Evolutionary conservation across 2,329 filamentous ascomycete genomes (phyloP).

Genomic region (Xylariomycetidae sp.): DNA sequence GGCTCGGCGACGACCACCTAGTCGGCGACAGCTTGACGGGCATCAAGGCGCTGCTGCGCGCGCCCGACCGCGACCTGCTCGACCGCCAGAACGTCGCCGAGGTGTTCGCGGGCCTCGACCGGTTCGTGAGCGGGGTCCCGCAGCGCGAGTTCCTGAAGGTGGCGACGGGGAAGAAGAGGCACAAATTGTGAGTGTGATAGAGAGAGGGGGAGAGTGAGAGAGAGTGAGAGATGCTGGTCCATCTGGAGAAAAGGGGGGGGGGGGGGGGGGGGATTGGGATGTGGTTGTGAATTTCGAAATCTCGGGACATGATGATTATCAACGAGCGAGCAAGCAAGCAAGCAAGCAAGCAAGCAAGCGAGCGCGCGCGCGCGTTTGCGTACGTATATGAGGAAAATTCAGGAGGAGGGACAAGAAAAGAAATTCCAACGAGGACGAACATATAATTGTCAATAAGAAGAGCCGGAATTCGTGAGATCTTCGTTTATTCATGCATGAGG

Average conservation of each 20-base stretch:
- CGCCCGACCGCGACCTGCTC: constrained; percentile 66
- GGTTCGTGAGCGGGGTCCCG: constrained; percentile 75
- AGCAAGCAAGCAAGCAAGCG: no score
- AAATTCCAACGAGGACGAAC: no score
- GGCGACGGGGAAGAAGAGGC: constrained; percentile 83
- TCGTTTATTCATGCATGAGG: background rate
- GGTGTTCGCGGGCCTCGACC: constrained; percentile 78
- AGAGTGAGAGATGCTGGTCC: no score
- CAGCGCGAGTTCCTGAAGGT: constrained; percentile 86
- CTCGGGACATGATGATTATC: background rate
- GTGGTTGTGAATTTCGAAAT: no score
- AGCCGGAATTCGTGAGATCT: no score
- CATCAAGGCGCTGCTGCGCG: constrained; percentile 80
- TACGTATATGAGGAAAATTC: no score
- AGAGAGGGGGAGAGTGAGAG: no score
- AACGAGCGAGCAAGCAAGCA: constrained; percentile 1
- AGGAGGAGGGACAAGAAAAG: no score
- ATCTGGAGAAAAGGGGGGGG: no score
- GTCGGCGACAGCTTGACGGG: constrained; percentile 72
- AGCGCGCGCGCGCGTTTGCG: no score
- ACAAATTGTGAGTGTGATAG: constrained; percentile 62
- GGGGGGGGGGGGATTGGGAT: no score
- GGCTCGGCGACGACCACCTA: constrained; percentile 71
- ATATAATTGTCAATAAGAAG: no score
- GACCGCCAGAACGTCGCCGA: constrained; percentile 77